Evolutionary conservation across 768 basidiomycete species (phyloP), one percentile per base, ranked within the genome.

Genomic region (Leucocoprinus sp.): DNA sequence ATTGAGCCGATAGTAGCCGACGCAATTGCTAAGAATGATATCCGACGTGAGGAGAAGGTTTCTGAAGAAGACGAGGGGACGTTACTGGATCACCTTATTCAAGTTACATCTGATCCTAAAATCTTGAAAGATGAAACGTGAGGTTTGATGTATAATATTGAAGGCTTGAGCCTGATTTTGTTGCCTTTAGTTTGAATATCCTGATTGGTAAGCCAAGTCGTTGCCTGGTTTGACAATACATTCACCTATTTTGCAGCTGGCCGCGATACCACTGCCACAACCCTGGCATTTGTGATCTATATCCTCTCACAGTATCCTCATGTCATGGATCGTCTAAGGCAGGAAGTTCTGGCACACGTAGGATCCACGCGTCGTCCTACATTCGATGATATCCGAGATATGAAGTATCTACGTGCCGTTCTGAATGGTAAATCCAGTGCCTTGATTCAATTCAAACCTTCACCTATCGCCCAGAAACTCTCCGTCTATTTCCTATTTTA

Each of bases 71-170:
- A 53, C 1, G 73, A 78, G 11, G 67, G 68, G 4, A 77, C 75
- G 0, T 60, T 81, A 31, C 61, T 82, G 22, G 78, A 79, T 50
- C 71, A 79, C 59, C 58, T 82, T 34, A 71, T 80, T 24, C 63
- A 65, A 18, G 54, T 70, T 36, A 77, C 79, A 2, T 11, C 37
- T 66, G 71, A 74, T 52, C 66, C 65, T 15, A 60, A 64, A 18
- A 62, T 78, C 34, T 52, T 78, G 48, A 68, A 67, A 51, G 75
- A 76, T 44, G 73, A 69, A 49, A 67, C 66, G 67, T 70, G 45
- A 22, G 63, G 42, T 2, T 29, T 5, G 26, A n/a, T n/a, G n/a
- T n/a, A n/a, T 37, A 5, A n/a, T 5, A 15, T 7, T 41, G 34
- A 7, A 28, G 38, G 41, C 8, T 15, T 33, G 28, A 17, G n/a